Conservation (phyloP, 2,329 filamentous ascomycete species). For the Aureobasidium sp. region DNA sequence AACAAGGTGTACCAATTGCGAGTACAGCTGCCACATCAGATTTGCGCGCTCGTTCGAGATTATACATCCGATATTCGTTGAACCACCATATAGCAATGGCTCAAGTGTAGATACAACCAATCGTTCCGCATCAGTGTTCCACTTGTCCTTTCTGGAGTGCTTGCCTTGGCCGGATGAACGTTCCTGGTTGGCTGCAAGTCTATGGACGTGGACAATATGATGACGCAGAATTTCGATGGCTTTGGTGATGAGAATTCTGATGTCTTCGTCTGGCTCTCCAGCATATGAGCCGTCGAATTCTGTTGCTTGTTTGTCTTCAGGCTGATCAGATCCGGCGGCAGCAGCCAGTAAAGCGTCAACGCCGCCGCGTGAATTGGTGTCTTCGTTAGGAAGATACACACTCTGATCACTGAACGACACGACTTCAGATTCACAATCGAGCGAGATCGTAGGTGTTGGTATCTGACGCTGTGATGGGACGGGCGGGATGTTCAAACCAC, state of each 20-base stretch:
- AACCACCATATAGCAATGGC: slow-evolving; percentile 1
- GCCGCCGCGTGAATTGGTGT: background rate
- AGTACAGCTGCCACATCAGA: slow-evolving; percentile 12
- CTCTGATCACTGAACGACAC: background rate
- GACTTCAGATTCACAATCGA: background rate
- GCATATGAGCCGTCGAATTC: background rate
- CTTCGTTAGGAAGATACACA: background rate
- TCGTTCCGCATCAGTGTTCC: background rate
- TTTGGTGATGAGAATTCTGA: slow-evolving; percentile 10
- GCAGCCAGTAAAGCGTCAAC: slow-evolving; percentile 8
- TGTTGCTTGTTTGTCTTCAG: background rate
- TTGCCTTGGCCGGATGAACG: background rate
- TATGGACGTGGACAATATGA: background rate
- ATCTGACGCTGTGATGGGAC: background rate
- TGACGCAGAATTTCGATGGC: slow-evolving; percentile 11
- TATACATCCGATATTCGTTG: slow-evolving; percentile 13
- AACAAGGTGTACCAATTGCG: background rate
- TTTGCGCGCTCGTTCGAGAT: slow-evolving; percentile 1
- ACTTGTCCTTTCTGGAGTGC: background rate
- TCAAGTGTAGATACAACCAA: slow-evolving; percentile 6
- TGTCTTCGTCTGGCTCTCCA: slow-evolving; percentile 12
- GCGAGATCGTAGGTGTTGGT: background rate
- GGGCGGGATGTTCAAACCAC: slow-evolving; percentile 6
- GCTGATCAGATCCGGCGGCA: background rate
- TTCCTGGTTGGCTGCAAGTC: background rate